These are phyloP conservation scores for Nepenthes gracilis DNA, from an alignment of 148 eudicot genomes.

Conservation along the genomic window DNA sequence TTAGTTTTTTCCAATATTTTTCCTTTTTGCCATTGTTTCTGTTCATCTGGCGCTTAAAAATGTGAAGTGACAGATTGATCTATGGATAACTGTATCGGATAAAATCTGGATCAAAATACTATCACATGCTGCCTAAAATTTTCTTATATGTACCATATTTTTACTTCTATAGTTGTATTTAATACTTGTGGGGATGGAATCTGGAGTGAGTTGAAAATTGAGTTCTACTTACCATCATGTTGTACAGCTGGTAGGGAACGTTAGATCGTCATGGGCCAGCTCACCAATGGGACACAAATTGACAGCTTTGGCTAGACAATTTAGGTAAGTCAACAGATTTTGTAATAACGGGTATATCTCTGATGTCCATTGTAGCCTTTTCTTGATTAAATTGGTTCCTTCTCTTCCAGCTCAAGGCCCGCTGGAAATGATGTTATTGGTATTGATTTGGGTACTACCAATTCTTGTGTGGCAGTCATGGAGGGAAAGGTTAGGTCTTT, in stretches of 20 bases:
- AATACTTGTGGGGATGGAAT: background rate
- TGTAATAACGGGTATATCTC: background rate
- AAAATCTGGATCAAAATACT: too few species aligned
- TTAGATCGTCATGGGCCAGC: slow-evolving; percentile 33
- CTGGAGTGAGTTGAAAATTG: background rate
- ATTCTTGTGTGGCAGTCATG: slow-evolving; percentile 91
- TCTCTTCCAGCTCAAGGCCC: slow-evolving; percentile 45
- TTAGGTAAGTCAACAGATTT: slow-evolving; percentile 35
- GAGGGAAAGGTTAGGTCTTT: slow-evolving; percentile 70
- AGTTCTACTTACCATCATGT: background rate
- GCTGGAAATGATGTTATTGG: slow-evolving; percentile 85
- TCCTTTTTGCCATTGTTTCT: too few species aligned
- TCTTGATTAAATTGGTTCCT: background rate
- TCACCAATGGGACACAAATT: slow-evolving; percentile 41
- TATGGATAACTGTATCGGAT: too few species aligned
- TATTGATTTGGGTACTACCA: slow-evolving; percentile 92
- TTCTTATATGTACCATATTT: too few species aligned
- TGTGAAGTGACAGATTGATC: too few species aligned
- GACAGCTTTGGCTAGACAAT: slow-evolving; percentile 57
- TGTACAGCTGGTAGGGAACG: slow-evolving; percentile 53
- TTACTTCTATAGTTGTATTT: background rate
- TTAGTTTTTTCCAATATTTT: too few species aligned
- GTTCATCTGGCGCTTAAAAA: too few species aligned
- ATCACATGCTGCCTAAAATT: too few species aligned
- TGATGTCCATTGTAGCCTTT: background rate